Base-by-base conservation (phyloP, 2,329 filamentous ascomycete genomes). In the Rutstroemia sp. region DNA sequence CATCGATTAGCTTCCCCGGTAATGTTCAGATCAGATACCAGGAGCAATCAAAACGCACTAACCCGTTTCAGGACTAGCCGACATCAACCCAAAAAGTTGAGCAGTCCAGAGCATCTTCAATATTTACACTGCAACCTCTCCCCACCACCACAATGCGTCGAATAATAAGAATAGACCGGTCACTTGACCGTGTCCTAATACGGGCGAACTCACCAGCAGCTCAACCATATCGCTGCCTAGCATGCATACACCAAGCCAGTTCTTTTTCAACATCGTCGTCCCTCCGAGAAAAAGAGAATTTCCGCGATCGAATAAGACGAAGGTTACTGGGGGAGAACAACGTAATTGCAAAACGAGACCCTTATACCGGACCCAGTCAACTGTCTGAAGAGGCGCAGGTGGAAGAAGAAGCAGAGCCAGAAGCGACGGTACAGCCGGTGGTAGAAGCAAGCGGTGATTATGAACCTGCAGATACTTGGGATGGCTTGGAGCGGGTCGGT, bases 401-500 rank as follows among this genome's bases (percentile, higher is more conserved):
- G 23, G 23, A 4, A 55, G 46, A 34, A 23, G 25, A 44, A 21
- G 5, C 49, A n/a, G 56, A 61, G 37, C n/a, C n/a, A 58, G 25
- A 53, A 12, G 44, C 55, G 45, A 50, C 41, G 14, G 44, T 23
- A 23, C 23, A 23, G 23, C 23, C 18, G 48, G 47, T 42, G n/a
- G 12, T 48, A 5, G 49, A 54, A 18, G 57, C 63, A 59, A 62
- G 61, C 53, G 59, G 60, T 46, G 62, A 37, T 10, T 82, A 82
- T 67, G 65, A 71, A 51, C 72, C 72, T 18, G 75, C 79, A 25
- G 67, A 67, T 37, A 76, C 71, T 3, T 81, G 79, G 77, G 71
- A 79, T 53, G 77, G 76, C 0, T 67, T 87, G 58, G 73, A 79
- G 61, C 71, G 70, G 50, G 73, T 86, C 37, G 84, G 84, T 39